Conservation (phyloP, 768 basidiomycete species). For the Porphyrellus cyaneotinctus region DNA sequence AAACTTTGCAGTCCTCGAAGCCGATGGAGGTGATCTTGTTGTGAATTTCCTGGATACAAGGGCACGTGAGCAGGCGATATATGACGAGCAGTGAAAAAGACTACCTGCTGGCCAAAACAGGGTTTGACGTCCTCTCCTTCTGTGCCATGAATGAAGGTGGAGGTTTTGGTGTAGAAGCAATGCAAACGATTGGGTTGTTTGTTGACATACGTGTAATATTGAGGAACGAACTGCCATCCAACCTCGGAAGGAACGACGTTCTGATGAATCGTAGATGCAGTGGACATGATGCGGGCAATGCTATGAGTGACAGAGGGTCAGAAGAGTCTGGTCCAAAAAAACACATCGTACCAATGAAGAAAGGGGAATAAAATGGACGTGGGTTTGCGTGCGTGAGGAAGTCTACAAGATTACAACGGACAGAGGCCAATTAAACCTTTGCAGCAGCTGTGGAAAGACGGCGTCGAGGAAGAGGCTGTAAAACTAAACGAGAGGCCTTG, state of each 20-base stretch:
- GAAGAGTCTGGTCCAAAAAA: background rate
- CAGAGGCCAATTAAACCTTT: conserved; percentile 27
- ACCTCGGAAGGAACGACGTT: conserved; percentile 89
- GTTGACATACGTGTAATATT: conserved; percentile 99
- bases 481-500: conserved; percentile 9
- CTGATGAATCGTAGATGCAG: conserved; percentile 46
- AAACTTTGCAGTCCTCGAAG: conserved; percentile 97
- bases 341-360: conserved; percentile 20
- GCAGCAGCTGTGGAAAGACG: conserved; percentile 24
- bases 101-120: conserved; percentile 89
- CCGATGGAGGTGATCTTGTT: conserved; percentile 91
- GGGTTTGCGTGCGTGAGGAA: conserved; percentile 32
- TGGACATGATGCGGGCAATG: conserved; percentile 38
- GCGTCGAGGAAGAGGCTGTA: conserved; percentile 20
- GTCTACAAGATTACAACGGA: conserved; percentile 37
- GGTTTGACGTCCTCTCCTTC: conserved; percentile 93
- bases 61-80: conserved; percentile 4
- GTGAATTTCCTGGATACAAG: conserved; percentile 79
- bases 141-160: conserved; percentile 94
- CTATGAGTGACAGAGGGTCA: conserved; percentile 11
- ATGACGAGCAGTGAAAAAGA: conserved; percentile 2
- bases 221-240: conserved; percentile 98
- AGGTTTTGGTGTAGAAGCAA: conserved; percentile 98
- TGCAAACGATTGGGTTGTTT: conserved; percentile 95
- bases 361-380: conserved; percentile 34